Base-by-base conservation (phyloP, 768 basidiomycete genomes). In the Mycena albidolilacea region DNA sequence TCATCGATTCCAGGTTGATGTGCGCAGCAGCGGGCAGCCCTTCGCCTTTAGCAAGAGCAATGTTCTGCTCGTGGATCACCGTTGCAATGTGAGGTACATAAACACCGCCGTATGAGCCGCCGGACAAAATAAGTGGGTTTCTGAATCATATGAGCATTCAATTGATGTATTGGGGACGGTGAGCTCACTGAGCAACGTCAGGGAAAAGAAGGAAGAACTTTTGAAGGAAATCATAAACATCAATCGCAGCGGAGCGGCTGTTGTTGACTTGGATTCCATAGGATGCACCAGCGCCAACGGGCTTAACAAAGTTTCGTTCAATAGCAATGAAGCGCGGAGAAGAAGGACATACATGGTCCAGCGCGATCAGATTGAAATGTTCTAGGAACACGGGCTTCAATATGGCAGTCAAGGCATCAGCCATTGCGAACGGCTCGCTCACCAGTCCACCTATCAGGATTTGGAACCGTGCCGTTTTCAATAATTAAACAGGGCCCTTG, bases 71-170 rank as follows among this genome's bases (percentile, higher is more conserved):
- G 67, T 83, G 79, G 19, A 84, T 82, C 14, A 82, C 82, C n/a
- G 81, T 80, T 1, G 81, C 83, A 46, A 84, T 84, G 64, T 83
- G 75, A 4, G 83, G 81, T 9, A 82, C 72, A 62, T 84, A 84
- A 7, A 79, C 74, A 0, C 83, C 83, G 50, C 83, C 84, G 70
- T 83, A 84, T 5, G 82, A 82, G 7, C 83, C 83, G 9, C 81
- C 75, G 9, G 81, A 75, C 5, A 83, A 38, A 38, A 81, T 69
- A 43, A 75, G n/a, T 68, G 70, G 67, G 43, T 77, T 79, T 15
- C 78, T 79, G 58, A 23, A 46, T 57, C 43, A 23, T 44, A 44
- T 62, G 43, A 30, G 12, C 15, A 9, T 35, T 5, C 37, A 7
- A 17, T 14, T 19, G 19, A 23, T 23, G 15, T 30, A 54, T 35